Base-by-base conservation (phyloP, 768 basidiomycete species). In the Favolaschia claudopus region DNA sequence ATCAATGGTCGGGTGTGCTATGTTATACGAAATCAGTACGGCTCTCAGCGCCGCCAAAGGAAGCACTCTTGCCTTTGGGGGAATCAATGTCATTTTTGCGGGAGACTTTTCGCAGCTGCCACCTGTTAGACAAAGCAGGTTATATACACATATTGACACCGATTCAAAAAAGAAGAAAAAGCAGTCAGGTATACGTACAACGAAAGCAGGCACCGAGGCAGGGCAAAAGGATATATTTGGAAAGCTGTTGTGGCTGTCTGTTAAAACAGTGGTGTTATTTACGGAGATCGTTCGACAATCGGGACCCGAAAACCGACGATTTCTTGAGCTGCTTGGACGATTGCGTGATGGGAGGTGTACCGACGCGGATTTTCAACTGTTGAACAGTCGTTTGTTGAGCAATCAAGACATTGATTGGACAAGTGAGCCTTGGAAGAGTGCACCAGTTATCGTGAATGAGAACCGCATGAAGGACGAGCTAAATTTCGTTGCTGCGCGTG, bases 81-180 rank as follows among this genome's bases (percentile, higher is more conserved):
- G 78, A 0, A 69, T 81, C 0, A 80, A 75, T 37, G 55, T 81
- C 2, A 75, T 82, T 1, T 77, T 79, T 20, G 49, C 77, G 0
- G 79, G 80, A 1, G 78, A 82, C 53, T 81, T 82, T 54, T 67
- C 72, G 0, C 81, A 82, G 46, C 55, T 79, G 1, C 74, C 78
- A 0, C 80, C 81, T 12, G 71, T 82, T 0, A 59, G 63, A 0
- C 64, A 75, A 4, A 69, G 10, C 12, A 31, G 44, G 10, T 20
- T 56, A n/a, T 56, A 46, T 32, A 32, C 6, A 3, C 34, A 52
- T 24, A 5, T 52, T 6, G 27, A 17, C 7, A 38, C n/a, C n/a
- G n/a, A n/a, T n/a, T n/a, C n/a, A n/a, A 29, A 9, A 14, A 22
- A 12, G 25, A n/a, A n/a, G n/a, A n/a, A n/a, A n/a, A n/a, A n/a